Percentiles rank a stretch among this genome's conserved stretches.
phyloP scores from a whole-genome alignment of 1,284 basidiomycete species.

The Leccinum griseonigrum region DNA sequence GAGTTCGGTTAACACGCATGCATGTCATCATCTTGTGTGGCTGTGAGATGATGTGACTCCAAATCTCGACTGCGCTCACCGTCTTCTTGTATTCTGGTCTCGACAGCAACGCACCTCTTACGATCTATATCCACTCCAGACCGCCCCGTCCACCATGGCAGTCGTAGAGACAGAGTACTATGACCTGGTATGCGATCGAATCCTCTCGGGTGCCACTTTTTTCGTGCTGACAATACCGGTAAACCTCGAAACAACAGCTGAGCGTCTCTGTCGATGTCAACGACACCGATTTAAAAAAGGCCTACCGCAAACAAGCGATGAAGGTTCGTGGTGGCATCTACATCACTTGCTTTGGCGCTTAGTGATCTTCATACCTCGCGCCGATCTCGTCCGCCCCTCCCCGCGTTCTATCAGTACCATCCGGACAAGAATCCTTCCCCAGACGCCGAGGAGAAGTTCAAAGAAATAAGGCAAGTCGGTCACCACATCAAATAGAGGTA shows the following conservation, averaged over 20 bases:
- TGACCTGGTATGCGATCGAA: constrained; percentile 47
- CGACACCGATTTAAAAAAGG: constrained; percentile 89
- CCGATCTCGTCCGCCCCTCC: background rate
- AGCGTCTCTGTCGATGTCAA: constrained; percentile 49
- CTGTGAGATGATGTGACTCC: constrained; percentile 20
- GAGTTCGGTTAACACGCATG: background rate
- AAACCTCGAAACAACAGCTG: constrained; percentile 33
- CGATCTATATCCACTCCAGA: constrained; percentile 1
- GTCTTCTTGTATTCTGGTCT: constrained; percentile 3
- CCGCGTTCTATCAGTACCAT: constrained; percentile 62
- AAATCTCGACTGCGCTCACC: background rate
- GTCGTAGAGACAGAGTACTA: constrained; percentile 68
- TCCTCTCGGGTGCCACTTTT: background rate
- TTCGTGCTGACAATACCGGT: constrained; percentile 3
- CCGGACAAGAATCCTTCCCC: constrained; percentile 90
- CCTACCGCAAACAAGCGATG: constrained; percentile 94
- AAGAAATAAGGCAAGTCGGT: constrained; percentile 77
- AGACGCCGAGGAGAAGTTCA: constrained; percentile 91
- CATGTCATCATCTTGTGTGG: constrained; percentile 25
- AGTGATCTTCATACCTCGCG: background rate
- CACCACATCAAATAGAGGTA: constrained; percentile 12
- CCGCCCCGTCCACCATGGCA: constrained; percentile 39
- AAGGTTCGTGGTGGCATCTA: constrained; percentile 53
- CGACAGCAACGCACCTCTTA: constrained; percentile 2
- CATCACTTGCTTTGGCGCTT: background rate